A percentile compares a stretch with the other conserved stretches of the same genome.
These are phyloP conservation scores for Saccharum spontaneum DNA, from an alignment of 176 grass and related monocot genomes.

Conservation along the genomic window DNA sequence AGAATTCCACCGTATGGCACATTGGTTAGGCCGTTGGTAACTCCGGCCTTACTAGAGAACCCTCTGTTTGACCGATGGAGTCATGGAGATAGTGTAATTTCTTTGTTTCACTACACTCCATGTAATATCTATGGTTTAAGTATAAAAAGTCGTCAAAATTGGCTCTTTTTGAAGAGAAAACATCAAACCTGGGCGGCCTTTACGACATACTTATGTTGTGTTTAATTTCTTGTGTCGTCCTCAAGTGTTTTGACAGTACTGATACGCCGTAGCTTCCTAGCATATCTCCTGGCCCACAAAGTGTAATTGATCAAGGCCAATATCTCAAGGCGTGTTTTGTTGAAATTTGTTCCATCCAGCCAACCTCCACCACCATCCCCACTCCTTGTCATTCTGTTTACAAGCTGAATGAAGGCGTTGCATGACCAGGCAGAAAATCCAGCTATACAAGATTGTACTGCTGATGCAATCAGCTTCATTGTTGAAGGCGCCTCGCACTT, in stretches of 20 bases:
- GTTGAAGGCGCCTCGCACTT: not conserved
- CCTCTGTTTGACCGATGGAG: not conserved
- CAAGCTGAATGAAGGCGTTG: constrained; percentile 25
- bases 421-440: constrained; percentile 40
- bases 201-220: not conserved
- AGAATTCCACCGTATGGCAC: too few relatives aligned
- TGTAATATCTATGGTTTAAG: not conserved
- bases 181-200: too few relatives aligned
- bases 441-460: not conserved
- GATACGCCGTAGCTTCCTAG: constrained; percentile 7
- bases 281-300: constrained; percentile 50
- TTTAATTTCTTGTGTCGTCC: not conserved
- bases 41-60: not conserved
- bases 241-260: not conserved
- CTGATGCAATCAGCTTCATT: constrained; percentile 15
- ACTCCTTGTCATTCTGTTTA: not conserved
- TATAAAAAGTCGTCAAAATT: not conserved
- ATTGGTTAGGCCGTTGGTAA: not conserved
- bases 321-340: constrained; percentile 38
- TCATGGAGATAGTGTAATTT: not conserved
- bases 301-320: constrained; percentile 40
- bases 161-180: not conserved
- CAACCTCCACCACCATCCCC: constrained; percentile 21
- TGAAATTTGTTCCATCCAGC: constrained; percentile 47
- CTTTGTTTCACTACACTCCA: not conserved